Percentiles rank a stretch among this genome's conserved stretches.
These are phyloP conservation scores for Talaromyces sp. DNA, from an alignment of 2,329 filamentous ascomycete species.

Conservation along the genomic window DNA sequence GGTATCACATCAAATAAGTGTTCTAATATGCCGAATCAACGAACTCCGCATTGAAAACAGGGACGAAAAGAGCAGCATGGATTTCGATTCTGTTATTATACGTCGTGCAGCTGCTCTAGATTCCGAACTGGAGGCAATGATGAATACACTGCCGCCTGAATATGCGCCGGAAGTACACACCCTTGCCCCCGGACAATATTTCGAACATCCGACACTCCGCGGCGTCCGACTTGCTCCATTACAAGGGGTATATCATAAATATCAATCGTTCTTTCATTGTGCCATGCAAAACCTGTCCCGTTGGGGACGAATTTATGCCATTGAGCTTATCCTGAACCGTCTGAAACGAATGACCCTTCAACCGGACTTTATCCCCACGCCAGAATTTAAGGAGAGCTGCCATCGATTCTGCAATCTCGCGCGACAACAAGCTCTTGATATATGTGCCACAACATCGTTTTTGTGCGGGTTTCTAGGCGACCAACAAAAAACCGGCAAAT, in stretches of 20 bases:
- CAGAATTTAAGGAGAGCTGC: slow-evolving; percentile 34
- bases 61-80: neutral
- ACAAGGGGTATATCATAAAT: slow-evolving; percentile 56
- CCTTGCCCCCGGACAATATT: slow-evolving; percentile 37
- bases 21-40: slow-evolving; percentile 37
- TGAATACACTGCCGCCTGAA: slow-evolving; percentile 29
- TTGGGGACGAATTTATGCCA: slow-evolving; percentile 56
- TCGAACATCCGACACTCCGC: slow-evolving; percentile 23
- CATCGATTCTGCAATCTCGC: slow-evolving; percentile 31
- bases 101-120: slow-evolving; percentile 35
- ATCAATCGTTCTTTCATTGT: slow-evolving; percentile 55
- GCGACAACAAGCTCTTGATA: slow-evolving; percentile 34
- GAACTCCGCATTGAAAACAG: slow-evolving; percentile 27
- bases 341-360: slow-evolving; percentile 29
- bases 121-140: slow-evolving; percentile 35
- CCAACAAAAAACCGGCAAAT: slow-evolving; percentile 22
- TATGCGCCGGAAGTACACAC: slow-evolving; percentile 31
- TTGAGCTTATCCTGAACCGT: slow-evolving; percentile 47
- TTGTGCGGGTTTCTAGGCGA: slow-evolving; percentile 31
- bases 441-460: slow-evolving; percentile 40
- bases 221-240: slow-evolving; percentile 38
- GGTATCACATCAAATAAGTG: slow-evolving; percentile 32
- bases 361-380: slow-evolving; percentile 27
- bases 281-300: slow-evolving; percentile 61
- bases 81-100: slow-evolving; percentile 29